Percentiles rank a stretch among this genome's conserved stretches.
phyloP scores from a whole-genome alignment of 768 basidiomycete genomes.

The Sutorius australiensis region DNA sequence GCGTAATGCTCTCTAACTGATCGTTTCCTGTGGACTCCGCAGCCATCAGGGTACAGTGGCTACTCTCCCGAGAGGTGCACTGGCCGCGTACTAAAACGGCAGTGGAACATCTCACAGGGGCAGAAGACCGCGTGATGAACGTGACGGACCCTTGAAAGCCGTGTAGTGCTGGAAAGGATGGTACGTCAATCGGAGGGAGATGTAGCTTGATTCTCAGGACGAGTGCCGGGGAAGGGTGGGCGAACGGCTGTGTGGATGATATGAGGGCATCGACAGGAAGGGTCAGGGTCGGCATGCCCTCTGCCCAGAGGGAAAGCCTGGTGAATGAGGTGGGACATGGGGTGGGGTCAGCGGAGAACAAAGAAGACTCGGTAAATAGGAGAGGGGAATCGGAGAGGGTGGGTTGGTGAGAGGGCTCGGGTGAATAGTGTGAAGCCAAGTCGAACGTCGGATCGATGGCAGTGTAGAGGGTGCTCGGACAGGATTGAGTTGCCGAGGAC shows the following conservation, averaged over 20 bases:
- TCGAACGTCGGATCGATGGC: constrained; percentile 19
- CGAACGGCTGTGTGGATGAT: constrained; percentile 36
- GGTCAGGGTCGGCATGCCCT: constrained; percentile 62
- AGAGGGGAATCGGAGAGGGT: constrained; percentile 30
- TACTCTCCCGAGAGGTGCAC: constrained; percentile 52
- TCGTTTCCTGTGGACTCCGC: constrained; percentile 49
- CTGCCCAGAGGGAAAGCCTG: constrained; percentile 52
- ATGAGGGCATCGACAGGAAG: constrained; percentile 56
- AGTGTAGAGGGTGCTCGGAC: constrained; percentile 25
- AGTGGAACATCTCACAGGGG: constrained; percentile 61
- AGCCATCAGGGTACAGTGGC: constrained; percentile 31
- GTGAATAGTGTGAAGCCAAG: constrained; percentile 20
- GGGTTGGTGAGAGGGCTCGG: constrained; percentile 22
- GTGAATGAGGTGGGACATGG: constrained; percentile 35
- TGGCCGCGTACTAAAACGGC: constrained; percentile 50
- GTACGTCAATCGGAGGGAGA: constrained; percentile 52
- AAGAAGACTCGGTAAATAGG: constrained; percentile 22
- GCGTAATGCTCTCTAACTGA: constrained; percentile 45
- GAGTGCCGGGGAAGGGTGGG: constrained; percentile 39
- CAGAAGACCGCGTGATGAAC: constrained; percentile 50
- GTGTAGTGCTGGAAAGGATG: constrained; percentile 52
- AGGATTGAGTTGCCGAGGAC: constrained; percentile 24
- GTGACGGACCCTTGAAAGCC: constrained; percentile 60
- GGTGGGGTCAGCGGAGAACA: constrained; percentile 30
- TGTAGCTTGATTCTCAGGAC: constrained; percentile 54